Base-by-base conservation (phyloP, 225 moss, liverwort and hornwort species). In the Polytrichum formosum region DNA sequence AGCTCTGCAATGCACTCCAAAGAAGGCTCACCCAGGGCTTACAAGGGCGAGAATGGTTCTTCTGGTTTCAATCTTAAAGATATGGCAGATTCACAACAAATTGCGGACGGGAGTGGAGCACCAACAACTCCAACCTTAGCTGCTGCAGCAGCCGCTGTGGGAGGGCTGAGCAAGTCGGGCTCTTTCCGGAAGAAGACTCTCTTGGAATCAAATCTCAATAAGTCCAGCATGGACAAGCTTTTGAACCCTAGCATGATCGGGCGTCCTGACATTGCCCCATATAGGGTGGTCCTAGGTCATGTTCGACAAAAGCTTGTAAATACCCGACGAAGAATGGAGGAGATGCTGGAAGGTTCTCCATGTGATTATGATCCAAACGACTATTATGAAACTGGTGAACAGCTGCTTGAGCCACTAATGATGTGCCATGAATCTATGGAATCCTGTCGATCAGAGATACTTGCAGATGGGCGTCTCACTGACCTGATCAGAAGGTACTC, bases 211-310 rank as follows among this genome's bases (percentile, higher is more conserved):
- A 94, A 87, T 76, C 75, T 92, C 35, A 90, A 91, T 70, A 88
- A 83, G 66, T 94, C 94, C 17, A 87, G 91, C 56, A 90, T 94
- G 79, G 94, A 94, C 72, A 94, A 83, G 78, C 75, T 94, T 1
- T 74, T 94, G 30, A 88, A 94, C 66, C 92, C 94, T 5, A 90
- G 88, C 62, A 82, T 85, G 84, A 88, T 87, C 28, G 94, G 94
- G 6, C 90, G 94, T 63, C 94, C 92, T 64, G 94, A 94, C 67
- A 88, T 94, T 72, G 94, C 94, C 28, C 94, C 94, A 0, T 94
- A 94, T 54, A 83, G 94, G 77, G 88, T 94, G 18, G 90, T 94
- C 55, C 88, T 94, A 23, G 90, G 91, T 54, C 90, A 94, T 69
- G 87, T 90, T 8, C 77, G 91, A 61, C 88, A 91, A 75, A 94